Base-by-base conservation (phyloP, 1,284 basidiomycete genomes). In the Pseudozyma thailandica region DNA sequence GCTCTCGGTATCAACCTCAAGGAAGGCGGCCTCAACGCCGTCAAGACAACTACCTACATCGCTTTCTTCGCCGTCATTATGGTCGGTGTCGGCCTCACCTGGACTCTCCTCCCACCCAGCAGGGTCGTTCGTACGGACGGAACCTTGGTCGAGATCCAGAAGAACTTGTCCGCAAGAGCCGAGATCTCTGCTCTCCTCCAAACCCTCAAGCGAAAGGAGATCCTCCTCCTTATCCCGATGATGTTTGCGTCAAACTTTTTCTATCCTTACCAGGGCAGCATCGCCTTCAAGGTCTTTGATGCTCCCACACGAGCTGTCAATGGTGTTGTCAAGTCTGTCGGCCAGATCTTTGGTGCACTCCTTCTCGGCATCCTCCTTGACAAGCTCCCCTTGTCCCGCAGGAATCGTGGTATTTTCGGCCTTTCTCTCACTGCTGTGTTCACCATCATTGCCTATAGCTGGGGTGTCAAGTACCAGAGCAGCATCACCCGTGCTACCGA, bases 1-100 rank as follows among this genome's bases (percentile, higher is more conserved):
- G 87, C 89, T 9, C 84, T 90, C 13, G 75, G 74, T 20, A 55
- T 77, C 31, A 61, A 69, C 28, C 60, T 69, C 42, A 60, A 78
- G 53, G 38, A 52, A 12, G 62, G 62, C 20, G 62, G 62, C 4
- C 55, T 65, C 8, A 55, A 65, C 26, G 62, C 62, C 1, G 62
- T 65, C 46, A 65, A 65, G 50, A 44, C 43, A 6, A 28, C 42
- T 28, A 54, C 63, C 20, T 78, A 78, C 56, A 66, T 64, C 7
- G 74, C 64, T 23, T 78, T 78, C 55, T 49, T 76, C 30, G 65
- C 74, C 16, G 43, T 78, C 28, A 75, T 72, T 37, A 63, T 71
- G 48, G 48, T 76, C 37, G 74, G 75, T 44, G 71, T 73, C 4
- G 61, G 33, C n/a, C 50, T 65, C 20, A 57, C 74, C 13, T 59